These are phyloP conservation scores for Postia placenta DNA, from an alignment of 768 basidiomycete genomes.

Conservation along the genomic window DNA sequence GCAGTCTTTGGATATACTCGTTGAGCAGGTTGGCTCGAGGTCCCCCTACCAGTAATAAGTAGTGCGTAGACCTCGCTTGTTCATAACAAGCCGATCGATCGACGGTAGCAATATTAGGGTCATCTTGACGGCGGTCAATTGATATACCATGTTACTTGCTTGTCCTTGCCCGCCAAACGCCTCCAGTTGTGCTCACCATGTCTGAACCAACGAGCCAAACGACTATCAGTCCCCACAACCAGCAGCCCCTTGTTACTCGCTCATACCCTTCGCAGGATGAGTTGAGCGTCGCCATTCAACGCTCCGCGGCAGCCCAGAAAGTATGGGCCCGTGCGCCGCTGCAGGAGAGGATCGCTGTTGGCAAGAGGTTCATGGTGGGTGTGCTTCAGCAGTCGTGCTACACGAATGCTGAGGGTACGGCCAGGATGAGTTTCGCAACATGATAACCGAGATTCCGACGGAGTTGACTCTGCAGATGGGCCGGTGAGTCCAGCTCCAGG, in stretches of 20 bases:
- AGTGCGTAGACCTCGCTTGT: no score
- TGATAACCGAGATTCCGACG: conserved; percentile 54
- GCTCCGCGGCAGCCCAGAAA: conserved; percentile 64
- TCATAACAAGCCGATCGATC: no score
- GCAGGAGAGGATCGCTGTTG: conserved; percentile 61
- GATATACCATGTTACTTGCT: no score
- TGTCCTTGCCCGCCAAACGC: no score
- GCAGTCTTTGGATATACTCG: no score
- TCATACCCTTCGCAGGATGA: conserved; percentile 55
- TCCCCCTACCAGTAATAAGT: no score
- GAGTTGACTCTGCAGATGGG: conserved; percentile 93
- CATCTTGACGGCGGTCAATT: no score
- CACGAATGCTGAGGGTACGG: conserved; percentile 27
- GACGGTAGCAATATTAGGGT: no score
- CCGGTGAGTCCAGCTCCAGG: conserved; percentile 45
- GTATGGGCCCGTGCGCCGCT: conserved; percentile 59
- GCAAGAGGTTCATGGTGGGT: conserved; percentile 65
- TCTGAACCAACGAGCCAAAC: conserved; percentile 42
- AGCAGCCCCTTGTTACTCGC: conserved; percentile 60
- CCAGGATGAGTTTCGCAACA: conserved; percentile 45
- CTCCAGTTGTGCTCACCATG: no score
- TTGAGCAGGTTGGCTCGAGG: no score
- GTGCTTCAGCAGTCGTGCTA: neutral
- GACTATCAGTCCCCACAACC: conserved; percentile 79
- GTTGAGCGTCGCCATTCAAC: conserved; percentile 53